These are phyloP conservation scores for Pestalotiopsis fici DNA, from an alignment of 2,329 filamentous ascomycete species.

Conservation along the genomic window DNA sequence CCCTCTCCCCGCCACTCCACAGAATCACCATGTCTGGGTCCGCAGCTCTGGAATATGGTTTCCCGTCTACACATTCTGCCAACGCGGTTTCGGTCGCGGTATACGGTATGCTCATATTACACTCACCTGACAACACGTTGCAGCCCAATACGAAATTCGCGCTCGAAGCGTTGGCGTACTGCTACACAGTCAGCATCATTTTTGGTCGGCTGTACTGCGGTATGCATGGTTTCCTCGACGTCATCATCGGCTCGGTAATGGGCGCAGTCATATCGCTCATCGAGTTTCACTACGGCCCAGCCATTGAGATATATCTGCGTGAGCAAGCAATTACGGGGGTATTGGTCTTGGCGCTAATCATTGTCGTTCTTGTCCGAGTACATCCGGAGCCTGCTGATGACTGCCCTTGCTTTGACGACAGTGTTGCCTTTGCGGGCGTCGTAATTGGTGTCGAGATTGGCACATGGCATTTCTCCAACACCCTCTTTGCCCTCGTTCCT, in stretches of 20 bases:
- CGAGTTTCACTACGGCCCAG: conserved; percentile 61
- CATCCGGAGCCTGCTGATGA: conserved; percentile 96
- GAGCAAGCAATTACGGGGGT: conserved; percentile 66
- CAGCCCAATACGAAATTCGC: conserved; percentile 57
- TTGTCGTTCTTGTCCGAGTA: conserved; percentile 79
- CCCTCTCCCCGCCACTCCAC: conserved; percentile 86
- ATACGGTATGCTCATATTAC: conserved; percentile 75
- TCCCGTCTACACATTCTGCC: conserved; percentile 94
- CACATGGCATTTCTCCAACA: conserved; percentile 77
- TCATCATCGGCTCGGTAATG: conserved; percentile 76
- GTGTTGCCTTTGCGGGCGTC: conserved; percentile 88
- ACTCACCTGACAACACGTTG: conserved; percentile 64
- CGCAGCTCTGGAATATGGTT: conserved; percentile 92
- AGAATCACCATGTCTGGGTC: conserved; percentile 98
- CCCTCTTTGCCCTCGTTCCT: conserved; percentile 48
- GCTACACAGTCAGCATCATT: conserved; percentile 87
- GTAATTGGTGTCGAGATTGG: conserved; percentile 82
- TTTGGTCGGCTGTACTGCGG: conserved; percentile 93
- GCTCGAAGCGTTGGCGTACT: conserved; percentile 72
- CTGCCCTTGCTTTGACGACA: conserved; percentile 96
- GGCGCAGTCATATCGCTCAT: conserved; percentile 66
- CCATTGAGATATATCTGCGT: conserved; percentile 72
- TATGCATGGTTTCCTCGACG: conserved; percentile 97
- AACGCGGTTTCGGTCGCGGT: conserved; percentile 94
- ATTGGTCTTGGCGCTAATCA: conserved; percentile 61